Evolutionary conservation across 2,329 filamentous ascomycete species (phyloP).

Genomic region (Alternaria ventricosa): DNA sequence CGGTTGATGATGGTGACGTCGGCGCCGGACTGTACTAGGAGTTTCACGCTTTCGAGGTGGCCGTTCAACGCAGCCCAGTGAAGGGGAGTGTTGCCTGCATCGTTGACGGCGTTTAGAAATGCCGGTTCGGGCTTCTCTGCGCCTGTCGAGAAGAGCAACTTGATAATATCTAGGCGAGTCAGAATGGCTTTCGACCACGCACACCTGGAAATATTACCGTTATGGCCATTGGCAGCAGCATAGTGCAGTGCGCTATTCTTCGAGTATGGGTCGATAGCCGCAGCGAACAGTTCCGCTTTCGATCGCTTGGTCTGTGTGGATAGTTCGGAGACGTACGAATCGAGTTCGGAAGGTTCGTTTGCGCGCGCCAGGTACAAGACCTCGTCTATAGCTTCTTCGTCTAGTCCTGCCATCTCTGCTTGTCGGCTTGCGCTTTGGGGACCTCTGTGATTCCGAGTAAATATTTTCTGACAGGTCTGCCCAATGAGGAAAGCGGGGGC

Average conservation of each 20-base stretch:
- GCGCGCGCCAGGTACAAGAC: conserved; percentile 84
- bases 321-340: conserved; percentile 64
- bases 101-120: conserved; percentile 74
- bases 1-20: conserved; percentile 80
- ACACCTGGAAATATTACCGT: conserved; percentile 60
- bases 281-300: conserved; percentile 68
- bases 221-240: conserved; percentile 87
- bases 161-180: conserved; percentile 41
- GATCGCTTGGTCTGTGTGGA: conserved; percentile 66
- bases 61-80: conserved; percentile 95
- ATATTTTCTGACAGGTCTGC: conserved; percentile 21
- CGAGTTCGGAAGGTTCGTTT: conserved; percentile 76
- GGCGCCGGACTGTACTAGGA: conserved; percentile 77
- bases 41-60: conserved; percentile 79
- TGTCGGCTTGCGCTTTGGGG: conserved; percentile 2
- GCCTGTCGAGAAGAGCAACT: conserved; percentile 48
- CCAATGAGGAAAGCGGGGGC: conserved; percentile 24
- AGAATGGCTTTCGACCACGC: conserved; percentile 17
- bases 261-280: conserved; percentile 75
- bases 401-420: conserved; percentile 32
- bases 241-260: conserved; percentile 87
- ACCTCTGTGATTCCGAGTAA: conserved; percentile 2
- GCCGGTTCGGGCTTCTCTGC: conserved; percentile 36
- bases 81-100: conserved; percentile 85
- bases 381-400: conserved; percentile 85